phyloP scores from a whole-genome alignment of 2,329 filamentous ascomycete genomes.

The Podosphaera xanthii region DNA sequence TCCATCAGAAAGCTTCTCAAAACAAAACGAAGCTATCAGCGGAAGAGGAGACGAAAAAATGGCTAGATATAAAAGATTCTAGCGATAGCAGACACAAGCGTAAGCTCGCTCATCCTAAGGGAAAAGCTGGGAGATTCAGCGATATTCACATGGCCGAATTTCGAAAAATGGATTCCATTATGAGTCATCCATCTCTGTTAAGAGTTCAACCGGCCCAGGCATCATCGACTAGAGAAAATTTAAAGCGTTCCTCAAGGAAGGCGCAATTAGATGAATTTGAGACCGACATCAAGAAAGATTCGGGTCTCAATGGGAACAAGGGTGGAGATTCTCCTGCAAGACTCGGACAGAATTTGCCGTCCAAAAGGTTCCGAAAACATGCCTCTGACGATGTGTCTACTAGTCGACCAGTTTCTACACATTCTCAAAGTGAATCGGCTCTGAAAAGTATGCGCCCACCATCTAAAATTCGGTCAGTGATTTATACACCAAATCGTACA shows the following conservation, averaged over 20 bases:
- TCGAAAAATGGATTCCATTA: constrained; percentile 95
- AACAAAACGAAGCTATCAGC: constrained; percentile 47
- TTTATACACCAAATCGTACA: constrained; percentile 61
- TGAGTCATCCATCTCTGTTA: constrained; percentile 60
- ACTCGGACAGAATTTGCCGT: constrained; percentile 19
- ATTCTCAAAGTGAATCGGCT: constrained; percentile 21
- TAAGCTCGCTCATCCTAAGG: constrained; percentile 59
- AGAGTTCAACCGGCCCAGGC: constrained; percentile 31
- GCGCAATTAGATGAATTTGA: constrained; percentile 19
- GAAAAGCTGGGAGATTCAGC: constrained; percentile 59
- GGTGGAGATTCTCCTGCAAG: constrained; percentile 3
- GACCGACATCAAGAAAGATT: constrained; percentile 31
- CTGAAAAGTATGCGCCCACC: constrained; percentile 23
- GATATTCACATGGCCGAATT: constrained; percentile 72
- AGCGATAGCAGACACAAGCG: constrained; percentile 27
- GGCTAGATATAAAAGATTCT: constrained; percentile 18
- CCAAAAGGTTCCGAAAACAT: constrained; percentile 50
- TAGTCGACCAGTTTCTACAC: constrained; percentile 34
- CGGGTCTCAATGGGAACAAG: constrained; percentile 18
- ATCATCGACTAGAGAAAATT: constrained; percentile 23
- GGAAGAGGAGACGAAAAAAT: constrained; percentile 31
- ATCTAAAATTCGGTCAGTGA: constrained; percentile 24
- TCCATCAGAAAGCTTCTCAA: constrained; percentile 46
- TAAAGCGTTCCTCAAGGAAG: constrained; percentile 33
- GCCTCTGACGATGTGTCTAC: constrained; percentile 47